Evolutionary conservation across 2,329 filamentous ascomycete genomes (phyloP).

Genomic region (Capronia americana): DNA sequence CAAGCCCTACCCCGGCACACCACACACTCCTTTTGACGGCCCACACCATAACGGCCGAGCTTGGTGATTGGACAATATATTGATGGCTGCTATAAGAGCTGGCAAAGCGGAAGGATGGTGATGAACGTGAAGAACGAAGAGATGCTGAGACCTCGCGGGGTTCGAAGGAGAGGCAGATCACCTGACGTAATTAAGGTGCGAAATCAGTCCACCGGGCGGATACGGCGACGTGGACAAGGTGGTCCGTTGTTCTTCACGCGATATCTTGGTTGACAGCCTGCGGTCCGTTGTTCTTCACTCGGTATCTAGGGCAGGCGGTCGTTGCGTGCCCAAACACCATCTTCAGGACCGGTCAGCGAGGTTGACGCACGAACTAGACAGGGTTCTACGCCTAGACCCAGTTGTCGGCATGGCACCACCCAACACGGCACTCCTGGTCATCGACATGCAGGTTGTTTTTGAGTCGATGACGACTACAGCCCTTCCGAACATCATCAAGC

Average conservation of each 20-base stretch:
- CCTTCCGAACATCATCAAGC: constrained; percentile 46
- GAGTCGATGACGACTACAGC: constrained; percentile 44
- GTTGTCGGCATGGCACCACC: neutral
- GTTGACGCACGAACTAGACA: constrained; percentile 3
- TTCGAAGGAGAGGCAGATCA: neutral
- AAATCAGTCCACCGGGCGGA: neutral
- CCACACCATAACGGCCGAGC: neutral
- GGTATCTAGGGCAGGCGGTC: neutral
- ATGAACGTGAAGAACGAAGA: neutral
- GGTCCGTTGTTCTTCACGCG: neutral
- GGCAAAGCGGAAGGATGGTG: neutral
- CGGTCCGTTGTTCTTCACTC: neutral
- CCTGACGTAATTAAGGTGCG: neutral
- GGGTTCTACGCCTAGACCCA: neutral
- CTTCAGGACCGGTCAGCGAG: neutral
- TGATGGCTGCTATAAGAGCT: neutral
- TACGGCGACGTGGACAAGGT: neutral
- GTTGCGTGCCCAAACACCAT: constrained; percentile 18
- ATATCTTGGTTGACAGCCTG: neutral
- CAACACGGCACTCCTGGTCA: constrained; percentile 48
- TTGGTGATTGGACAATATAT: neutral
- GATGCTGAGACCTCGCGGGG: neutral
- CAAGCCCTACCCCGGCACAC: constrained; percentile 3
- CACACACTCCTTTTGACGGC: neutral
- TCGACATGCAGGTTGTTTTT: constrained; percentile 53